These are phyloP conservation scores for Rhodotorula kratochvilovae DNA, from an alignment of 768 basidiomycete genomes.

Conservation along the genomic window DNA sequence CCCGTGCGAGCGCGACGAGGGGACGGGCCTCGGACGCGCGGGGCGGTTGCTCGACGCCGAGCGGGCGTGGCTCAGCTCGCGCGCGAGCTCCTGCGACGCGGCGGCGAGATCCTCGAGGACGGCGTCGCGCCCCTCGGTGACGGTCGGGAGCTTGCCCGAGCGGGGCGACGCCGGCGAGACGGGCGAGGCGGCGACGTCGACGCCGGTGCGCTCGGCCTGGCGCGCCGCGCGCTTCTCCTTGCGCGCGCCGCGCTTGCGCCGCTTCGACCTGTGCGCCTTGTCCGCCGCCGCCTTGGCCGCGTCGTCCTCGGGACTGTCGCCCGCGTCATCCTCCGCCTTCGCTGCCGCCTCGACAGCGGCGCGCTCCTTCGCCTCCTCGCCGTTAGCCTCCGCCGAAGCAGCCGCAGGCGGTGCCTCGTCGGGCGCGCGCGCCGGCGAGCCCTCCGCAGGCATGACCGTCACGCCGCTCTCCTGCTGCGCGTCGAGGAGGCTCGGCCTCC, in stretches of 20 bases:
- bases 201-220: constrained; percentile 8
- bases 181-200: not conserved
- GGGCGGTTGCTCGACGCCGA: constrained; percentile 1
- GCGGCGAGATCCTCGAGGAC: constrained; percentile 31
- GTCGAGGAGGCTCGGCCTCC: constrained; percentile 1
- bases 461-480: not conserved
- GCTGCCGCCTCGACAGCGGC: not conserved
- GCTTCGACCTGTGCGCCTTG: constrained; percentile 15
- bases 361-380: not conserved
- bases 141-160: not conserved
- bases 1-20: constrained; percentile 14
- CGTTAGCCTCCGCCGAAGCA: no score
- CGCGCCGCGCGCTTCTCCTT: constrained; percentile 35
- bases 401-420: no score
- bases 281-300: constrained; percentile 5
- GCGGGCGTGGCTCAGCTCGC: constrained; percentile 33
- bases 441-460: not conserved
- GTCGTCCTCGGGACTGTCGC: not conserved
- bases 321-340: not conserved
- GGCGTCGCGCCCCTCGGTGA: constrained; percentile 10
- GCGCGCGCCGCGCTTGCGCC: constrained; percentile 35
- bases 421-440: no score
- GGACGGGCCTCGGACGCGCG: constrained; percentile 9
- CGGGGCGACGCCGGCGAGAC: not conserved
- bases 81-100: constrained; percentile 36